Percentiles rank a stretch among this genome's conserved stretches.
Evolutionary conservation across 257 asterid species (phyloP).

Genomic region (Nemophila menziesii): DNA sequence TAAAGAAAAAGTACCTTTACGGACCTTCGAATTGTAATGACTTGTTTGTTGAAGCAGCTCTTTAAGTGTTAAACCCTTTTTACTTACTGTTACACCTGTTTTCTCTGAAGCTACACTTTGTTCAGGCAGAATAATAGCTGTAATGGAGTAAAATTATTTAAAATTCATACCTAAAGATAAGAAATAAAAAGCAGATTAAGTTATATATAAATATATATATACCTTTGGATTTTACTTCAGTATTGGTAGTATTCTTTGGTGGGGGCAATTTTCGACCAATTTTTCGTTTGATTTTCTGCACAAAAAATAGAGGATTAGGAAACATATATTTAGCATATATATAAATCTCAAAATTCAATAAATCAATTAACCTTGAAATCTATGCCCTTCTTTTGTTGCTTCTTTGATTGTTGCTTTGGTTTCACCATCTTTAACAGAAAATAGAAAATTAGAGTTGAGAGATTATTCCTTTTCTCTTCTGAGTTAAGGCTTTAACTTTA

Average conservation of each 20-base stretch:
- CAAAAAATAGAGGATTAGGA: conserved; percentile 1
- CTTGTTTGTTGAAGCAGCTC: conserved; percentile 94
- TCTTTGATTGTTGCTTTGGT: conserved; percentile 52
- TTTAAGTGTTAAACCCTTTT: conserved; percentile 76
- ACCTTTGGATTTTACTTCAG: conserved; percentile 70
- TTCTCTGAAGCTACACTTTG: conserved; percentile 78
- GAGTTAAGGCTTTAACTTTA: background rate
- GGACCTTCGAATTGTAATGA: conserved; percentile 85
- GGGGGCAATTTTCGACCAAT: conserved; percentile 93
- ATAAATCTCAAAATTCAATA: background rate
- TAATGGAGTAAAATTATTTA: background rate
- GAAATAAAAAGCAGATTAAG: background rate
- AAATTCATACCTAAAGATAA: too few relatives aligned
- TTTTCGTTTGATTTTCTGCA: conserved; percentile 80
- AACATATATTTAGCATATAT: background rate
- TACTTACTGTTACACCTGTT: conserved; percentile 72
- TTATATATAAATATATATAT: background rate
- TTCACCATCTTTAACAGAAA: conserved; percentile 73
- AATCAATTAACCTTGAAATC: conserved; percentile 55
- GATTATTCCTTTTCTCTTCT: background rate
- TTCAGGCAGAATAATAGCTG: conserved; percentile 84
- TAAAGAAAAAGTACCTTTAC: conserved; percentile 40
- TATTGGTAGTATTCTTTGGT: conserved; percentile 76
- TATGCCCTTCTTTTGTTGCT: conserved; percentile 52
- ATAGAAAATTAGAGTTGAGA: too few relatives aligned